Conservation (phyloP, 2,329 filamentous ascomycete genomes). For the Epichloe sp. region DNA sequence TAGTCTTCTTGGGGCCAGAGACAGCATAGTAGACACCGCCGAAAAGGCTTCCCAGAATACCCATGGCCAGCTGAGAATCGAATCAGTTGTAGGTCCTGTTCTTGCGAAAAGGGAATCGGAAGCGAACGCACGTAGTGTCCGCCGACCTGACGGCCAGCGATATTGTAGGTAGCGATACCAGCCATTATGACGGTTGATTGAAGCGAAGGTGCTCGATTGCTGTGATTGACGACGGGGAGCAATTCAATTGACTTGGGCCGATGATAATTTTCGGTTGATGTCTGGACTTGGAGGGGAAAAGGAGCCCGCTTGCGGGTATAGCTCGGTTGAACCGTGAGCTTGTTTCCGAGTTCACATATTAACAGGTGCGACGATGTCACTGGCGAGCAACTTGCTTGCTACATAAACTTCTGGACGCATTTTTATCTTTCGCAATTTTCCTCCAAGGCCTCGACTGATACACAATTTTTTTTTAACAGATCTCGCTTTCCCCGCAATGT, state of each 20-base stretch:
- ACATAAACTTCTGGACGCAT: too few relatives aligned
- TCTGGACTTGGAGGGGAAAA: slow-evolving; percentile 20
- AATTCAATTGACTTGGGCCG: background rate
- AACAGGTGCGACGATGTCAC: slow-evolving; percentile 2
- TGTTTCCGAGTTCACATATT: background rate
- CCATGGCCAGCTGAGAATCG: slow-evolving; percentile 40
- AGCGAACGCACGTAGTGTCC: slow-evolving; percentile 43
- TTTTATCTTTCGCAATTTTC: background rate
- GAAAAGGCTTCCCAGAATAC: slow-evolving; percentile 38
- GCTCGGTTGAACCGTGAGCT: slow-evolving; percentile 11
- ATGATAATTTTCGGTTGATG: slow-evolving; percentile 14
- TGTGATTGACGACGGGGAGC: background rate
- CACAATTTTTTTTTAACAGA: background rate
- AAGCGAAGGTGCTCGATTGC: slow-evolving; percentile 10
- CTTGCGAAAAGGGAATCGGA: slow-evolving; percentile 5
- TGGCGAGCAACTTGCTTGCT: background rate
- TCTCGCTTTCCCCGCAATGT: slow-evolving; percentile 14
- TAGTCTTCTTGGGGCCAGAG: slow-evolving; percentile 31
- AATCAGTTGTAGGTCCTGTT: slow-evolving; percentile 3
- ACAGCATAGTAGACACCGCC: slow-evolving; percentile 32
- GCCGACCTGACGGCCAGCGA: slow-evolving; percentile 46
- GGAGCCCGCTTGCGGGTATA: slow-evolving; percentile 14
- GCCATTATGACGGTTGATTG: slow-evolving; percentile 20
- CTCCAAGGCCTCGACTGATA: background rate
- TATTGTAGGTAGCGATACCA: slow-evolving; percentile 33